A percentile compares a stretch with the other conserved stretches of the same genome.
These are phyloP conservation scores for Puccinia novopanici DNA, from an alignment of 1,284 basidiomycete genomes.

Conservation along the genomic window DNA sequence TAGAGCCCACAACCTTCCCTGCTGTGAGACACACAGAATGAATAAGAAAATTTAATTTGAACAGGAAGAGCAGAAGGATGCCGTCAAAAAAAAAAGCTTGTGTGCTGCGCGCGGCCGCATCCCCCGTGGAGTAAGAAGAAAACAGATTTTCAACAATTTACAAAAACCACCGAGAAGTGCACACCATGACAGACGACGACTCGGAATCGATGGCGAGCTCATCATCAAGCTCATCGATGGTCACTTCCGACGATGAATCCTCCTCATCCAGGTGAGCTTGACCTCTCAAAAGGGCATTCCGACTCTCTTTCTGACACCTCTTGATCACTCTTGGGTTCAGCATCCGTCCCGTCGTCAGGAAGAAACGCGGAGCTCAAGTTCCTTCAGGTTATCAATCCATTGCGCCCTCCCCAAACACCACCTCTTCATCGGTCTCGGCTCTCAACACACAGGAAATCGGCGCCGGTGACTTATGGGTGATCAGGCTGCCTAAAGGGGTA, in stretches of 20 bases:
- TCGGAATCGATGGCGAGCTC: not conserved
- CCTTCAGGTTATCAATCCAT: conserved; percentile 9
- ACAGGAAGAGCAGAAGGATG: too few relatives aligned
- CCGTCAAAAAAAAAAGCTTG: too few relatives aligned
- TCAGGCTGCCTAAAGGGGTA: conserved; percentile 22
- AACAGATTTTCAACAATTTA: not conserved
- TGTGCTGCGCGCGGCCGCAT: too few relatives aligned
- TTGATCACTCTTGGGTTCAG: too few relatives aligned
- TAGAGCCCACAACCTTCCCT: too few relatives aligned
- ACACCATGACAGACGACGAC: not conserved
- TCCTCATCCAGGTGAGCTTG: not conserved
- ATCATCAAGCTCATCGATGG: not conserved
- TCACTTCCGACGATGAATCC: conserved; percentile 5
- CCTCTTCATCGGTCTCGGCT: not conserved
- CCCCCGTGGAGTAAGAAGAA: too few relatives aligned
- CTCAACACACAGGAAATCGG: conserved; percentile 3
- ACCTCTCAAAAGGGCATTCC: too few relatives aligned
- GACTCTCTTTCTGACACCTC: not conserved
- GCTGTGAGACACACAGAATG: too few relatives aligned
- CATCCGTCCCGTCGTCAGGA: too few relatives aligned
- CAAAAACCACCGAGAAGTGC: not conserved
- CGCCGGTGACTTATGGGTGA: conserved; percentile 12
- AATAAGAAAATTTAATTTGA: too few relatives aligned
- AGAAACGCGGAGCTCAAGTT: not conserved
- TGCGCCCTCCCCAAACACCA: not conserved